Base-by-base conservation (phyloP, 1,139 yeast species). In the Suhomyces maxii region DNA sequence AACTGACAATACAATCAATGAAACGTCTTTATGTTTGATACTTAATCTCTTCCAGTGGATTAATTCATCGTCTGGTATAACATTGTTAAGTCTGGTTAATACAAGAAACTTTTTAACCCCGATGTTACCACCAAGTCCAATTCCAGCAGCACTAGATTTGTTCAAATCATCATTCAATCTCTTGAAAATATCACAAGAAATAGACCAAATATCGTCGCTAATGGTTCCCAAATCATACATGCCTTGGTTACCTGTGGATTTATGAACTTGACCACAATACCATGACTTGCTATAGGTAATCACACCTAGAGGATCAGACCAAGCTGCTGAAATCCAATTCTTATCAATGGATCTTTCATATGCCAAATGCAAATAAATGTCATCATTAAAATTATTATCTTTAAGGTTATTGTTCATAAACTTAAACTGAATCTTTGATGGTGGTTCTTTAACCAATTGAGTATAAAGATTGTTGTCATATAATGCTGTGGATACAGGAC, bases 221-320 rank as follows among this genome's bases (percentile, higher is more conserved):
- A 75, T 65, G 0, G 63, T 40, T 2, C 67, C 70, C 40, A 73
- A 54, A 48, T 71, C 74, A 47, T 60, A 57, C 3, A 55, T 56
- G 28, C 57, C 63, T 8, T 55, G 53, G 26, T 40, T 45, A 9
- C 41, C 40, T 7, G 43, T 49, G 13, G 45, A 46, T 6, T 48
- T 31, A n/a, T 54, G 43, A 3, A 7, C 54, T 37, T 44, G 65
- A 36, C 58, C 41, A 57, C 83, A 73, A 53, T 73, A 76, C 91
- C 91, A 86, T 1, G 91, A 79, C 54, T 83, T 86, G 1, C 84
- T 78, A 47, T 75, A 75, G 8, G 84, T 80, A 7, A 81, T 75
- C 8, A 73, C 72, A 0, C 97, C 97, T 58, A 79, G 76, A 42
- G 93, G 93, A 59, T 91, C 97, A 0, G 95, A 77, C 95, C 97